These are phyloP conservation scores for Punica granatum DNA, from an alignment of 345 rosid species.

Conservation along the genomic window DNA sequence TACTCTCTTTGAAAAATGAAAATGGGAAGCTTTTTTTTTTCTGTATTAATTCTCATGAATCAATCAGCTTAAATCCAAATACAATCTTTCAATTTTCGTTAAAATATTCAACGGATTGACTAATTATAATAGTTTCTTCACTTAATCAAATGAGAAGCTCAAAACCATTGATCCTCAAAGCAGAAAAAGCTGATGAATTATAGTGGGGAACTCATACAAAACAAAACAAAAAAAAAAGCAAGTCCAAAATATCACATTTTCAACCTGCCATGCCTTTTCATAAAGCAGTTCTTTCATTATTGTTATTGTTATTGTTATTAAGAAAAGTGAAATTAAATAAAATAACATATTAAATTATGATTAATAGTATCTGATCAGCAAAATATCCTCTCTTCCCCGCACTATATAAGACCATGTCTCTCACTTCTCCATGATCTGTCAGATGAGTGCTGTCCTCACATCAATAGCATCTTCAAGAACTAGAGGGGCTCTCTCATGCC, in stretches of 20 bases:
- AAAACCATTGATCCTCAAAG: neutral
- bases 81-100: too few relatives aligned
- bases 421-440: slow-evolving; percentile 17
- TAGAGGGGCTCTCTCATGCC: neutral
- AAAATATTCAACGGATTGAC: too few relatives aligned
- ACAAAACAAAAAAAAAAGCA: slow-evolving; percentile 6
- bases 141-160: too few relatives aligned
- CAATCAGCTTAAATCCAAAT: too few relatives aligned
- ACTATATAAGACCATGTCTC: slow-evolving; percentile 16
- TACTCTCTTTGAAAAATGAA: too few relatives aligned
- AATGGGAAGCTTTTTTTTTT: too few relatives aligned
- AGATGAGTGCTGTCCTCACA: neutral
- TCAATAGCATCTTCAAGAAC: neutral
- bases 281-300: slow-evolving; percentile 9
- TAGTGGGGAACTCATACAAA: neutral
- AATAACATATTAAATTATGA: neutral
- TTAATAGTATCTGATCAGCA: slow-evolving; percentile 5
- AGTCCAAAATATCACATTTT: slow-evolving; percentile 11
- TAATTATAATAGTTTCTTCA: too few relatives aligned
- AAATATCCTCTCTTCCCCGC: slow-evolving; percentile 1
- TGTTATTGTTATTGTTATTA: neutral
- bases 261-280: slow-evolving; percentile 17
- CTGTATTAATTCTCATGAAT: too few relatives aligned
- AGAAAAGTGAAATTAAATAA: neutral
- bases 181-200: slow-evolving; percentile 1